These are phyloP conservation scores for Trichoderma semiorbis DNA, from an alignment of 2,329 filamentous ascomycete genomes.

Conservation along the genomic window DNA sequence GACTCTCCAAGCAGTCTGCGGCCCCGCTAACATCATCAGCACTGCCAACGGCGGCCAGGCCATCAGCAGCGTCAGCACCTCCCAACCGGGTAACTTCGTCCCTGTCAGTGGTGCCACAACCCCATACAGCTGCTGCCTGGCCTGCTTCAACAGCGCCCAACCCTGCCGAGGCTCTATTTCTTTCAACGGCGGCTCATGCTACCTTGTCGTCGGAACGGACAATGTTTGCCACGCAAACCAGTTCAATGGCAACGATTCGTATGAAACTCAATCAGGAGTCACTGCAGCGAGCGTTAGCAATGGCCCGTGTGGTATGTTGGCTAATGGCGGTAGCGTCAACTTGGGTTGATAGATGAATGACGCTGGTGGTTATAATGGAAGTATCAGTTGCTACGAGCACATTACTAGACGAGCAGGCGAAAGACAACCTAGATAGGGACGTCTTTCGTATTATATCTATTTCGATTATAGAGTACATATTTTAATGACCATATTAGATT, in stretches of 20 bases:
- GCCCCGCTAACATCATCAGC: not conserved
- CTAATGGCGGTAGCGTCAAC: not conserved
- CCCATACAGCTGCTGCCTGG: not conserved
- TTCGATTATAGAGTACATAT: not conserved
- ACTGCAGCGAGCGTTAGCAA: not conserved
- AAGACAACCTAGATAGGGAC: not conserved
- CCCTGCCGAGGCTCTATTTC: not conserved
- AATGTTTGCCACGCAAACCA: constrained; percentile 6
- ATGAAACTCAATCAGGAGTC: not conserved
- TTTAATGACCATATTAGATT: not conserved
- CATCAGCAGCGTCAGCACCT: not conserved
- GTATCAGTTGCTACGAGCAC: not conserved
- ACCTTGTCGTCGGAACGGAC: not conserved
- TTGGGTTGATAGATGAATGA: not conserved
- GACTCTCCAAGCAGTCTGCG: constrained; percentile 9
- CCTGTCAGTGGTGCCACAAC: not conserved
- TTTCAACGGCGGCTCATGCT: constrained; percentile 26
- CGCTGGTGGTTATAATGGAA: too few species aligned
- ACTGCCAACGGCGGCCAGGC: not conserved
- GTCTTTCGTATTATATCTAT: not conserved
- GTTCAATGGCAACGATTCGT: not conserved
- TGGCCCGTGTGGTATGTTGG: constrained; percentile 1
- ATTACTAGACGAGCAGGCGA: not conserved
- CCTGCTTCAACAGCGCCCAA: not conserved
- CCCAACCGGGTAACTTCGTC: not conserved